A percentile compares a stretch with the other conserved stretches of the same genome.
Evolutionary conservation across 805 yeast genomes (phyloP).

Genomic region (Yarrowia keelungensis): DNA sequence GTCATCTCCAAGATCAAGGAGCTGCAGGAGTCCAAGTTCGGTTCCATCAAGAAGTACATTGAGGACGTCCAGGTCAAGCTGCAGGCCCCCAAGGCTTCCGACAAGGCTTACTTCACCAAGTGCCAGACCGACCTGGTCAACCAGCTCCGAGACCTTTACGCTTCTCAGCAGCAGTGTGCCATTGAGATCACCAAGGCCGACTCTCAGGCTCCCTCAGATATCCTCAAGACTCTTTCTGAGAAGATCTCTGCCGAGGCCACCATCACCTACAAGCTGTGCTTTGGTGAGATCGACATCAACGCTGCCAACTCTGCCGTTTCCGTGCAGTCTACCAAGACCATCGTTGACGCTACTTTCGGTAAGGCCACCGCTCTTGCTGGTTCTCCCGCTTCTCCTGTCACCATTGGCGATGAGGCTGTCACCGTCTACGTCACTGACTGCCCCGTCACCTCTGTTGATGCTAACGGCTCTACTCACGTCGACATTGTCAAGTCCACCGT

Average conservation of each 20-base stretch:
- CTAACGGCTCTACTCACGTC: neutral
- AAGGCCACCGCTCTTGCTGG: neutral
- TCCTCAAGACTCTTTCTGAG: neutral
- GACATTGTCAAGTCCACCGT: constrained; percentile 9
- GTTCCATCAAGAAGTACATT: neutral
- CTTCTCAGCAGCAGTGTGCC: neutral
- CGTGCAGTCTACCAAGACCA: no score
- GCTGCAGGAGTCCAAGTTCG: neutral
- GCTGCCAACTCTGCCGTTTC: neutral
- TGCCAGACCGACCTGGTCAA: neutral
- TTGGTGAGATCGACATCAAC: neutral
- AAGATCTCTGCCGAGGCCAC: neutral
- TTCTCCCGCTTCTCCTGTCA: neutral
- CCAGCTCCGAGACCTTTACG: neutral
- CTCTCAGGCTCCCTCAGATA: neutral
- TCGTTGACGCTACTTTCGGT: neutral
- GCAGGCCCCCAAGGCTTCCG: neutral
- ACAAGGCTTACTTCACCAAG: neutral
- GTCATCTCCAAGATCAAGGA: constrained; percentile 5
- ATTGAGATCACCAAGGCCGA: neutral
- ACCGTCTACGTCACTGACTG: constrained; percentile 4
- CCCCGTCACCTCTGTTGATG: constrained; percentile 1
- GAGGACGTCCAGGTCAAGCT: neutral
- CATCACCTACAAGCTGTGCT: neutral
- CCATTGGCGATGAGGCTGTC: neutral